Percentiles rank a stretch among this genome's conserved stretches.
phyloP scores from a whole-genome alignment of 768 basidiomycete genomes.

The Termitomyces sp. region DNA sequence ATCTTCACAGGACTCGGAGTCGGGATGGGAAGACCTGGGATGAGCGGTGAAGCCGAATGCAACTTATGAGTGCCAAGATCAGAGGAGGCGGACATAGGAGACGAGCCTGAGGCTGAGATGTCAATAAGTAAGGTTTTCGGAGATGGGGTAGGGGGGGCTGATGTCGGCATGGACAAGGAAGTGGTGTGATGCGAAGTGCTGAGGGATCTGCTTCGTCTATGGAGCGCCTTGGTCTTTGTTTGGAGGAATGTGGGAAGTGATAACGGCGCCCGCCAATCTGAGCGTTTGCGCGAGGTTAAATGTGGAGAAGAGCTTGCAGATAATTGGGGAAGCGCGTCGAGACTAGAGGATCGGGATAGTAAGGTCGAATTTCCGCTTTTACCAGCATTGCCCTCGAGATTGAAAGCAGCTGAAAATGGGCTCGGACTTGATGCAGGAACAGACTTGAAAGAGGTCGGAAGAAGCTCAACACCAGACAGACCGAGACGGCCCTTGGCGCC shows the following conservation, averaged over 20 bases:
- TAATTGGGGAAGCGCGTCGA: conserved; percentile 14
- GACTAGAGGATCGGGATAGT: conserved; percentile 18
- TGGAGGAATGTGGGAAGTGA: conserved; percentile 9
- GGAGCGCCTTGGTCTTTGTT: conserved; percentile 9
- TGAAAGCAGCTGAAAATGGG: conserved; percentile 13
- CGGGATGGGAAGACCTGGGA: conserved; percentile 19
- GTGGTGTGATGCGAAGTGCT: conserved; percentile 4
- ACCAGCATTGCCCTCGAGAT: conserved; percentile 15
- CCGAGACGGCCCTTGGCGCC: conserved; percentile 15
- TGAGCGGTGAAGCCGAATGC: conserved; percentile 14
- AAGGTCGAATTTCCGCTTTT: conserved; percentile 8
- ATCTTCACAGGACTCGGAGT: conserved; percentile 3
- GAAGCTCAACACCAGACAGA: conserved; percentile 15
- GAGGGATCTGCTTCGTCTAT: conserved; percentile 19
- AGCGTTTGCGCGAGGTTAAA: conserved; percentile 7
- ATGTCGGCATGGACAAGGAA: conserved; percentile 1
- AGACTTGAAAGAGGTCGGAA: conserved; percentile 17
- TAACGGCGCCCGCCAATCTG: conserved; percentile 11
- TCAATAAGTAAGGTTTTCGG: conserved; percentile 17
- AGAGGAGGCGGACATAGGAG: conserved; percentile 15
- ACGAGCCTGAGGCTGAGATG: conserved; percentile 16
- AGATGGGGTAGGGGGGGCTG: conserved; percentile 14
- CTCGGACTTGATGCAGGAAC: conserved; percentile 11
- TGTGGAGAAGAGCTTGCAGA: conserved; percentile 2
- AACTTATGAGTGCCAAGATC: conserved; percentile 19